Evolutionary conservation across 1,284 basidiomycete genomes (phyloP), one percentile per base, ranked within the genome.

Genomic region (Ceratobasidium sp.): DNA sequence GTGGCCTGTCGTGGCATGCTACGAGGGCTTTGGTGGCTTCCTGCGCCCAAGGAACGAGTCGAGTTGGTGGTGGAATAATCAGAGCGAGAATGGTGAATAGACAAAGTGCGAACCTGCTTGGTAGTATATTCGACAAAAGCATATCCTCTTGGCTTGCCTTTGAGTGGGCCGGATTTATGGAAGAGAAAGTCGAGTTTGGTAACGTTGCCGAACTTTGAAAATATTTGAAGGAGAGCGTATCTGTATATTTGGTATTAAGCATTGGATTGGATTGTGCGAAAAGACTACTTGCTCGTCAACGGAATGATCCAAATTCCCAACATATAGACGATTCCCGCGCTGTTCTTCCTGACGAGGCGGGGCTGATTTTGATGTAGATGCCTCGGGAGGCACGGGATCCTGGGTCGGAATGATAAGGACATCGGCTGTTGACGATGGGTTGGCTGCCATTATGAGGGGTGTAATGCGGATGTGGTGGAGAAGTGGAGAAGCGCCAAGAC

Each of bases 111-210:
- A 82, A 97, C 96, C 82, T 90, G 88, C 81, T 89, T 85, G 61
- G 86, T 85, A 34, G 85, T 85, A 78, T 90, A 98, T 81, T 98
- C 94, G 39, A 99, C 83, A 77, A 98, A 99, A 0, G 96, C 96
- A 80, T 96, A 99, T 1, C 97, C 97, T 21, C 96, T 85, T 0
- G 97, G 95, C 80, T 94, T 97, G 14, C 97, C 97, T 80, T 91
- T 94, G 77, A 90, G 82, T 3, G 90, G 86, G 0, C 97, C 97
- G 0, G 89, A 84, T 82, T 97, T 98, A 85, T 99, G 96, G 79
- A 97, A 97, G 77, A 98, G 86, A 80, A 91, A 97, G 80, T 99
- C 97, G 72, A 98, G 87, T 77, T 96, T 94, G 46, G 92, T 87
- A 74, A 98, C 87, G 80, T 93, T 95, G 74, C 97, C 97, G 78